Base-by-base conservation (phyloP, 768 basidiomycete species). In the Boletellus ananiceps region DNA sequence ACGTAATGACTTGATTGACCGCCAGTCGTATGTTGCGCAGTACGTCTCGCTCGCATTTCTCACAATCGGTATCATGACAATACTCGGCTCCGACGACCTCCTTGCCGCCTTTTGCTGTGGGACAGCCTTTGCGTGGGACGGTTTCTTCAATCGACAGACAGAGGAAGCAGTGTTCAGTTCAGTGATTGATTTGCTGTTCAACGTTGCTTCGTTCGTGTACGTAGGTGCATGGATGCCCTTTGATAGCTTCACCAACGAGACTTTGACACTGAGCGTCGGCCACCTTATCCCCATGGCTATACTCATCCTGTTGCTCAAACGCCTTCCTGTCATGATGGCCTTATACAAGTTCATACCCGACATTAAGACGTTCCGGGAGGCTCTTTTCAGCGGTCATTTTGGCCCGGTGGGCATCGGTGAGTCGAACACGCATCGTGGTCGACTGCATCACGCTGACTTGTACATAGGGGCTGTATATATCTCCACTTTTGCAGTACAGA, bases 171-270 rank as follows among this genome's bases (percentile, higher is more conserved):
- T 93, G 53, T 99, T 99, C 75, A 89, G 86, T 57, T 92, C 90
- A 69, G 94, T 98, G 58, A 92, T 98, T 61, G 92, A 98, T 68
- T 73, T 97, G 56, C 76, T 98, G 49, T 95, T 96, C 81, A 97
- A 97, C 71, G 81, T 93, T 54, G 91, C 93, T 25, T 88, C 89
- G 4, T 97, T 98, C 72, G 84, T 97, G 44, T 97, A 88, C 63
- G 87, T 98, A 52, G 96, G 96, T 52, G 94, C 95, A 31, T 93
- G 94, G 85, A 94, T 94, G 81, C 96, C 96, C 1, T 98, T 99
- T 69, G 66, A 77, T 61, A 75, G 77, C 42, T 98, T 95, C 73
- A 70, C 74, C 51, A 77, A 90, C 63, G 68, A 71, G 8, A 73
- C 70, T 37, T 73, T 87, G 57, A 84, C 85, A 2, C 72, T 99